Percentiles rank a stretch among this genome's conserved stretches.
These are phyloP conservation scores for Amauroascus verrucosus DNA, from an alignment of 2,329 filamentous ascomycete genomes.

Conservation along the genomic window DNA sequence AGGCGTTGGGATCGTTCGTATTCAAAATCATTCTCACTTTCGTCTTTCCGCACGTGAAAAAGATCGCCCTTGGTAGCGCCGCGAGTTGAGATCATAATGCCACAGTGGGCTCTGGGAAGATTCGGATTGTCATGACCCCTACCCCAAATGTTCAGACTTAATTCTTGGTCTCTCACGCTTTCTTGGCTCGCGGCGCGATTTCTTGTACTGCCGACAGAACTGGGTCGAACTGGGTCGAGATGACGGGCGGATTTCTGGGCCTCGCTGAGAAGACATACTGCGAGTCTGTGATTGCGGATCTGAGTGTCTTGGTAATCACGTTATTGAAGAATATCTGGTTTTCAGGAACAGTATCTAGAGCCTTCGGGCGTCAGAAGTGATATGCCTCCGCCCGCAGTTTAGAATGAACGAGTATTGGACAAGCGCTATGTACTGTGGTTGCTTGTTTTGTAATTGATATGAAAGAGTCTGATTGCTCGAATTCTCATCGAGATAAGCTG, in stretches of 20 bases:
- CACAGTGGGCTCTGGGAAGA: neutral
- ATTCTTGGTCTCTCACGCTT: neutral
- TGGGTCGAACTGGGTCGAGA: neutral
- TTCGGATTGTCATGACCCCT: neutral
- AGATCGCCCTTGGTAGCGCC: neutral
- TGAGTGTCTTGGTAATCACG: neutral
- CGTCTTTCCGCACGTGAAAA: neutral
- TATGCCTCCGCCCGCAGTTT: neutral
- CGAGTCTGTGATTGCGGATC: neutral
- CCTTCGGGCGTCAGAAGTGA: neutral
- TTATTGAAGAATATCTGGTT: neutral
- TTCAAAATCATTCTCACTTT: neutral
- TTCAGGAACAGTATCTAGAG: neutral
- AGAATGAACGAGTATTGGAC: neutral
- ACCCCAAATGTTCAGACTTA: neutral
- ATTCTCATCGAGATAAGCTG: neutral
- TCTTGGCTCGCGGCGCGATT: neutral
- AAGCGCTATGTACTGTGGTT: neutral
- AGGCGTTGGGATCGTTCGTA: neutral
- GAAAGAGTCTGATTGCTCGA: neutral
- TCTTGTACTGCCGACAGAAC: neutral
- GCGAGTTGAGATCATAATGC: neutral
- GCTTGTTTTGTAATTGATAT: neutral
- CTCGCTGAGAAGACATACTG: neutral
- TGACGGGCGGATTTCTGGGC: neutral